Base-by-base conservation (phyloP, 345 rosid genomes). In the Corchorus olitorius region DNA sequence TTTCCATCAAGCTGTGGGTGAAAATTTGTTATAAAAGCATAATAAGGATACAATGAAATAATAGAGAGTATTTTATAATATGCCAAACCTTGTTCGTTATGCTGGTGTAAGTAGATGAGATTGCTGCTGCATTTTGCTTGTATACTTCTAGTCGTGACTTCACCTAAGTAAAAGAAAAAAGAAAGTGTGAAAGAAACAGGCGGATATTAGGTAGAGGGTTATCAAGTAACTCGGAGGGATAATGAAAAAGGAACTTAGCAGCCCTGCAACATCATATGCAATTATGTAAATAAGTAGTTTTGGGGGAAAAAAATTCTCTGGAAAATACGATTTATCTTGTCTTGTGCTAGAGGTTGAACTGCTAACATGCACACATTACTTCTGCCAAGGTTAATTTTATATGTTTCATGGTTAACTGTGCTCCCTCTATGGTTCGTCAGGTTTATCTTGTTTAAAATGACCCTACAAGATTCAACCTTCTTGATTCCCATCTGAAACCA, bases 101-200 rank as follows among this genome's bases (percentile, higher is more conserved):
- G 77, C 87, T 84, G 3, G 88, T 81, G 83, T 91, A 89, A 27
- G 90, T 87, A 3, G 92, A 87, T 63, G 79, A 75, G 78, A 91
- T 86, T 16, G 97, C 86, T 81, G 89, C 86, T 12, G 86, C 93
- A 76, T 95, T 90, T 80, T 88, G 81, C 80, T 91, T 91, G 90
- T 91, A 93, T 86, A 90, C 88, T 78, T 94, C 86, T 74, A 94
- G 74, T 4, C 97, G 92, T 53, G 94, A 80, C 82, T 90, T 94
- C 16, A 86, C 98, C 98, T 91, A 55, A 65, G 54, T 59, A 75
- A 34, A 72, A 27, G 1, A 27, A 27, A 27, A 27, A 27, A 27
- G 53, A 22, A 50, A 27, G n/a, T n/a, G n/a, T n/a, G n/a, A 69
- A 50, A n/a, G 3, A 43, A 69, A 27, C 41, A 59, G 8, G 73